A percentile compares a stretch with the other conserved stretches of the same genome.
Conservation (phyloP, 352 stramenopile species). For the Phytophthora gonapodyides region DNA sequence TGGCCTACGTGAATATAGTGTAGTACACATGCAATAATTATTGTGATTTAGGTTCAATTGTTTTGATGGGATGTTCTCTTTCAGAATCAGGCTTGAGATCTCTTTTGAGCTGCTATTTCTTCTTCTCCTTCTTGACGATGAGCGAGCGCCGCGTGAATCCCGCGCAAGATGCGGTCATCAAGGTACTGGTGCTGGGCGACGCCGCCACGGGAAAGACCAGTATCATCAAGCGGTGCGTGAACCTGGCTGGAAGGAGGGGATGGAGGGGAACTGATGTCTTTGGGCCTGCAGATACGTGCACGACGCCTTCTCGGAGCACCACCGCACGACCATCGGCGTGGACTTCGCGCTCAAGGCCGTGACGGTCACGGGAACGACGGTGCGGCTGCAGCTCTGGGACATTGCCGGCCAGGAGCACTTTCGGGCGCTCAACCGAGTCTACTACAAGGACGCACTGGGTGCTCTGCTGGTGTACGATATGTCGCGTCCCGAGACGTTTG, state of each 20-base stretch:
- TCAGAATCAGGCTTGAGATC: constrained; percentile 16
- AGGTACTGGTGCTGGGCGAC: constrained; percentile 92
- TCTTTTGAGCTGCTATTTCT: constrained; percentile 4
- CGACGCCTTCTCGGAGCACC: constrained; percentile 92
- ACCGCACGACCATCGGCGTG: constrained; percentile 92
- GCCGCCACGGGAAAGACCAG: constrained; percentile 92
- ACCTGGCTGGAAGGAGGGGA: background rate
- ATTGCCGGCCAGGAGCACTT: constrained; percentile 95
- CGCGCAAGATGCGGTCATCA: constrained; percentile 90
- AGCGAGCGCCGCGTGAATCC: constrained; percentile 71
- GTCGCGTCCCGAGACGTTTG: constrained; percentile 90
- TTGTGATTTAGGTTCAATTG: constrained; percentile 1
- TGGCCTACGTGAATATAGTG: background rate
- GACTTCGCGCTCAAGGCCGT: constrained; percentile 94
- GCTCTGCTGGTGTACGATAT: constrained; percentile 94
- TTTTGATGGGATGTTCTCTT: background rate
- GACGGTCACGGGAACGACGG: constrained; percentile 83
- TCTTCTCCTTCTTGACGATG: constrained; percentile 32
- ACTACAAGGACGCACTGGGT: constrained; percentile 93
- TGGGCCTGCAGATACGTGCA: constrained; percentile 72
- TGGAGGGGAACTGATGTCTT: constrained; percentile 3
- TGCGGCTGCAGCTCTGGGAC: constrained; percentile 94
- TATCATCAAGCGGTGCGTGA: constrained; percentile 90
- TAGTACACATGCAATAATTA: background rate
- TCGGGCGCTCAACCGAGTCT: constrained; percentile 92